These are phyloP conservation scores for Picochlorum sp. DNA, from an alignment of 139 green algal species.

Conservation along the genomic window DNA sequence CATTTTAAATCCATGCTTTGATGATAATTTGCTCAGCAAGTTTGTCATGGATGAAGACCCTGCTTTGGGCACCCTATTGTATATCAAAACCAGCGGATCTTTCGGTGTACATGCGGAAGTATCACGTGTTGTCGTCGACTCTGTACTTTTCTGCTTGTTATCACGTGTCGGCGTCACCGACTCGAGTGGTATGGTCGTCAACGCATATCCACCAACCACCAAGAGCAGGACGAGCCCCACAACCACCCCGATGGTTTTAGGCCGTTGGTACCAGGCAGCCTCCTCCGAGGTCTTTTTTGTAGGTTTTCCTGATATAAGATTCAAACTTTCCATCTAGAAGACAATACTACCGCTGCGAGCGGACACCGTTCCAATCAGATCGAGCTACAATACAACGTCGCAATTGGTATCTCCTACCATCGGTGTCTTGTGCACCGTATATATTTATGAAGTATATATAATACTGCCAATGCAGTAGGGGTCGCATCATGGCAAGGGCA, in stretches of 20 bases:
- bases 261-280: background rate
- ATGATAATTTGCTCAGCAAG: background rate
- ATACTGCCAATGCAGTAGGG: no score
- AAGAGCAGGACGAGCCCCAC: no score
- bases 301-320: background rate
- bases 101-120: background rate
- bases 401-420: no score
- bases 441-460: no score
- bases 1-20: constrained; percentile 4
- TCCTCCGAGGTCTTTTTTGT: background rate
- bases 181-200: background rate
- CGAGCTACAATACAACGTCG: no score
- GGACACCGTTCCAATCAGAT: background rate
- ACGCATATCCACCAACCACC: no score
- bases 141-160: background rate
- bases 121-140: background rate
- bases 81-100: constrained; percentile 3
- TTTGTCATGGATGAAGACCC: constrained; percentile 7
- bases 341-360: background rate
- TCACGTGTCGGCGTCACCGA: background rate
- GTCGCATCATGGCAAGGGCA: no score
- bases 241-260: no score
- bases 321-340: background rate
- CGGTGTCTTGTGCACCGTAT: no score
- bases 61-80: constrained; percentile 14